These are phyloP conservation scores for Yarrowia sp. DNA, from an alignment of 805 yeast species.

Conservation along the genomic window DNA sequence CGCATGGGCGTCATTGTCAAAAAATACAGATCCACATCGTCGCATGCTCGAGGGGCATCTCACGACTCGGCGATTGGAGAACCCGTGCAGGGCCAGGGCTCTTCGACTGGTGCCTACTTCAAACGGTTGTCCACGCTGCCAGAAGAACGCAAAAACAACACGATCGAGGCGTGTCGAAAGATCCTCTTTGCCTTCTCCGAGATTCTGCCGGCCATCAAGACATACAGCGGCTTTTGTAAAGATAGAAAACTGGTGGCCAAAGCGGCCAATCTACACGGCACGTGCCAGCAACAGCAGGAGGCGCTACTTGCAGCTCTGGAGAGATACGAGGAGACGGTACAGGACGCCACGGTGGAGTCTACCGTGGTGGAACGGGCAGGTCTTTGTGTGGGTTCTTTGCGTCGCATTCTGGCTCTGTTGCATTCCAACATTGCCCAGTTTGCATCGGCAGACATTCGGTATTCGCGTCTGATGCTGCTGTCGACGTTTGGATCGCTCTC, in stretches of 20 bases:
- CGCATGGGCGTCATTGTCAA: conserved; percentile 72
- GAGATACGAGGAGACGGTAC: conserved; percentile 24
- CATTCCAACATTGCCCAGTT: not conserved
- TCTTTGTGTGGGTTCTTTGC: conserved; percentile 35
- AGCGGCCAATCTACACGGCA: conserved; percentile 23
- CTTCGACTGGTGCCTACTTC: conserved; percentile 49
- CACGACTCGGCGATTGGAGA: conserved; percentile 24
- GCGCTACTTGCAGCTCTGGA: conserved; percentile 56
- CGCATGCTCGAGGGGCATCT: conserved; percentile 16
- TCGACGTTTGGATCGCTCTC: conserved; percentile 59
- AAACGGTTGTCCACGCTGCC: conserved; percentile 62
- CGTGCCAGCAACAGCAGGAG: conserved; percentile 28
- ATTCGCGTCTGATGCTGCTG: conserved; percentile 60
- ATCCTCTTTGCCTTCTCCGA: conserved; percentile 61
- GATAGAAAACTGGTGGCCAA: conserved; percentile 37
- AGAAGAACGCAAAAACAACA: conserved; percentile 41
- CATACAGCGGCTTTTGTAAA: conserved; percentile 55
- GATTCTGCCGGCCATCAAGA: conserved; percentile 55
- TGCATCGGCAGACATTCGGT: conserved; percentile 50
- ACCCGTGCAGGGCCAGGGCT: not conserved
- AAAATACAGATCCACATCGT: conserved; percentile 29
- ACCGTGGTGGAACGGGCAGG: conserved; percentile 25
- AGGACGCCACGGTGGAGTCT: not conserved
- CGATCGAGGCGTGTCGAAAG: conserved; percentile 53
- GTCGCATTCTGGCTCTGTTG: not conserved